phyloP scores from a whole-genome alignment of 169 alveolate species.

The Plasmodium cynomolgi region DNA sequence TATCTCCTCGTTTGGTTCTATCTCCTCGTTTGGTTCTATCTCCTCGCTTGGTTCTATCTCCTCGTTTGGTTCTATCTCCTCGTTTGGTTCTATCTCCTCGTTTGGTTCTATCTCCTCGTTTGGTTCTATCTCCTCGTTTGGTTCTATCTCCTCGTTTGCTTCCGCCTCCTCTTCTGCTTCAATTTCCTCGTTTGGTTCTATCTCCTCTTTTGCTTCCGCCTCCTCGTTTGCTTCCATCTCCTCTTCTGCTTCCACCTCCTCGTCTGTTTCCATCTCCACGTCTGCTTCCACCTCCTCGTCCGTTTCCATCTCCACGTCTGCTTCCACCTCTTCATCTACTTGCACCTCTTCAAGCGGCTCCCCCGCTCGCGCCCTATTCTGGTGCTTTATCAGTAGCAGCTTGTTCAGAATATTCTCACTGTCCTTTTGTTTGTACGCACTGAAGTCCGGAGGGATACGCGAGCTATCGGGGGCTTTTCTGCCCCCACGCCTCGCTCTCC shows the following conservation, averaged over 20 bases:
- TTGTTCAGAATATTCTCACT: slow-evolving; percentile 33
- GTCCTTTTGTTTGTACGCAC: not conserved
- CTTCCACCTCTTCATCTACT: not conserved
- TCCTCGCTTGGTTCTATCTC: not conserved
- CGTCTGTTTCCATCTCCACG: not conserved
- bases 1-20: not conserved
- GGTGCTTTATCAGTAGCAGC: slow-evolving; percentile 14
- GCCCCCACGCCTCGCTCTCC: not conserved
- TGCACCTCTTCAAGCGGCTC: not conserved
- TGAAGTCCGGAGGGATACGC: not conserved
- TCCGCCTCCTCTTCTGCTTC: not conserved
- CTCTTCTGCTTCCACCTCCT: not conserved
- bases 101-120: not conserved
- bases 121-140: not conserved
- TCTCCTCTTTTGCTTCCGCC: not conserved
- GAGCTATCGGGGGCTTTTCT: not conserved
- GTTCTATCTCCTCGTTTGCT: not conserved
- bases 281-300: not conserved
- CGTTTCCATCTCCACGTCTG: not conserved
- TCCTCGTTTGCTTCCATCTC: not conserved
- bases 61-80: not conserved
- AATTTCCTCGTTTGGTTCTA: not conserved
- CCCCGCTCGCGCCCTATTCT: slow-evolving; percentile 1
- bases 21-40: not conserved
- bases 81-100: not conserved